phyloP scores from a whole-genome alignment of 495 filamentous ascomycete genomes.

The Cercophora samala region DNA sequence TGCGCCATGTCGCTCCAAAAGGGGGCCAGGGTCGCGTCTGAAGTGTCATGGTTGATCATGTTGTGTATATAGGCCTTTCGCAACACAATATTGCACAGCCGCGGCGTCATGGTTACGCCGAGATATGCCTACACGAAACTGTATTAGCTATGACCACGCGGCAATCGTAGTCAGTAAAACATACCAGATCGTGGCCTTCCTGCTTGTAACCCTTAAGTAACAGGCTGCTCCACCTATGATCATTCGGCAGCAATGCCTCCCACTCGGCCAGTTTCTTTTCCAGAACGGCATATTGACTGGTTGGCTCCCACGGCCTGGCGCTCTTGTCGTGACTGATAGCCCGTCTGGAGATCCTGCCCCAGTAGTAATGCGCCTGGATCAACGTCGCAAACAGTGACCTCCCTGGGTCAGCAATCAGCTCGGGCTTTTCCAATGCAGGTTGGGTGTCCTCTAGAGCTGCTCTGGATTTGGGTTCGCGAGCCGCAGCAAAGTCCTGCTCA shows the following conservation, averaged over 20 bases:
- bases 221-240: constrained; percentile 43
- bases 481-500: constrained; percentile 46
- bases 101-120: constrained; percentile 46
- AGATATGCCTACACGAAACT: constrained; percentile 42
- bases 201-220: constrained; percentile 44
- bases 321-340: constrained; percentile 39
- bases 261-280: constrained; percentile 38
- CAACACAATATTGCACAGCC: constrained; percentile 51
- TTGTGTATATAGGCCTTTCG: constrained; percentile 46
- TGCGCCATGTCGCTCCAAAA: constrained; percentile 46
- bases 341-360: constrained; percentile 47
- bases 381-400: constrained; percentile 49
- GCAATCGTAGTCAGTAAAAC: neutral
- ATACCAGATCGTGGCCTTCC: constrained; percentile 43
- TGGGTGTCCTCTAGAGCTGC: constrained; percentile 51
- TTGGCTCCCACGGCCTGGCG: constrained; percentile 39
- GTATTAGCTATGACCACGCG: too few relatives aligned
- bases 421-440: constrained; percentile 44
- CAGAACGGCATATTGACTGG: constrained; percentile 43
- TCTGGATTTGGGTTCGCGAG: constrained; percentile 41
- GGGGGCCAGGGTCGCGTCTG: constrained; percentile 30
- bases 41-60: constrained; percentile 41
- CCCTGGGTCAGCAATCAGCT: constrained; percentile 37
- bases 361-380: constrained; percentile 49
- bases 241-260: constrained; percentile 42